A percentile compares a stretch with the other conserved stretches of the same genome.
Conservation (phyloP, 2,329 filamentous ascomycete genomes). For the Epichloe brachyelytri region DNA sequence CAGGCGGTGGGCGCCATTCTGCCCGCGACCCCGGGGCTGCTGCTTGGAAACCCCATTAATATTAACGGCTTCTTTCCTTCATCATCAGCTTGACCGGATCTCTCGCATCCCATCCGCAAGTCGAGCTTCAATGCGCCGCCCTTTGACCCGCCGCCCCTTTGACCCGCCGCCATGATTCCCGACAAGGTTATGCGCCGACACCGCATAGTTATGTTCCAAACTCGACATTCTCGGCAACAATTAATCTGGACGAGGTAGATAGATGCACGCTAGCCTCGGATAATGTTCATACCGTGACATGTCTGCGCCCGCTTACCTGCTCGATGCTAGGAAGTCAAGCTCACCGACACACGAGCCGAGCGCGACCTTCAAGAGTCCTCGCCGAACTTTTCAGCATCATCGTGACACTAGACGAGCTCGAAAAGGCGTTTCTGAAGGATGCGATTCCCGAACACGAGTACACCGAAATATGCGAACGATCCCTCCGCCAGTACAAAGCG, state of each 20-base stretch:
- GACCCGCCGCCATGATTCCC: conserved; percentile 33
- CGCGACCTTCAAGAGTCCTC: conserved; percentile 91
- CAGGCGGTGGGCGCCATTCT: conserved; percentile 23
- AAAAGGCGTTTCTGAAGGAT: conserved; percentile 94
- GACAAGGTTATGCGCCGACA: conserved; percentile 73
- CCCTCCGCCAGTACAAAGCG: conserved; percentile 94
- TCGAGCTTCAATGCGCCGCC: conserved; percentile 16
- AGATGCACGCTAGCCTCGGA: not conserved
- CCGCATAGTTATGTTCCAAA: conserved; percentile 88
- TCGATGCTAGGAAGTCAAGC: conserved; percentile 66
- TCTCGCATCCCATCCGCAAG: not conserved
- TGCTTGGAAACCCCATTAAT: not conserved
- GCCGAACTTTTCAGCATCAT: conserved; percentile 98
- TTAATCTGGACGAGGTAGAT: conserved; percentile 83
- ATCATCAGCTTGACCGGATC: not conserved
- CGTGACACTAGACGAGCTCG: conserved; percentile 83
- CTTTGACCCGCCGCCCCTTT: conserved; percentile 13
- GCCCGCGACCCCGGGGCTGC: conserved; percentile 12
- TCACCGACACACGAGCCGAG: conserved; percentile 74
- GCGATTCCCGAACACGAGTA: conserved; percentile 86
- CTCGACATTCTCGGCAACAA: conserved; percentile 68
- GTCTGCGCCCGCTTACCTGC: not conserved
- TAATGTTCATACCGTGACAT: not conserved
- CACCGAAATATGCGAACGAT: conserved; percentile 86
- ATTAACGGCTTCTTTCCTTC: not conserved